Evolutionary conservation across 352 stramenopile genomes (phyloP).

Genomic region (Phytopythium montanum): DNA sequence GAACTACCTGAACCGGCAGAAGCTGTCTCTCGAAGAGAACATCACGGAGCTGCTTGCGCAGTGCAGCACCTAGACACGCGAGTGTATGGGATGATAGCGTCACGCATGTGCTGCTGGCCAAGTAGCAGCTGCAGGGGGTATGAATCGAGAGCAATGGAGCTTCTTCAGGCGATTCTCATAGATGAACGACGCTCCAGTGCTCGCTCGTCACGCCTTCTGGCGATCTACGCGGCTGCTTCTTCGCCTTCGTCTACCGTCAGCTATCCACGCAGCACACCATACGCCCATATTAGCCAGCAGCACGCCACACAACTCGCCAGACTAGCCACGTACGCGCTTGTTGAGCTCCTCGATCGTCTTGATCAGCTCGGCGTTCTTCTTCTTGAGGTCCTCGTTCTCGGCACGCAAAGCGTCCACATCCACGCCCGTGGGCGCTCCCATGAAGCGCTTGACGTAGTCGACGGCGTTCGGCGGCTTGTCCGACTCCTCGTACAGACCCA

Average conservation of each 20-base stretch:
- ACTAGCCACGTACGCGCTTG: constrained; percentile 54
- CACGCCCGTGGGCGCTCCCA: constrained; percentile 89
- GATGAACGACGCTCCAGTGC: not conserved
- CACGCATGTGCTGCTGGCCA: not conserved
- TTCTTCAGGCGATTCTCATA: not conserved
- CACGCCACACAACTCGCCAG: not conserved
- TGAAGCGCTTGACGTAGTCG: constrained; percentile 97
- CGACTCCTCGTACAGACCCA: constrained; percentile 95
- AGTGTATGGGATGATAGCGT: not conserved
- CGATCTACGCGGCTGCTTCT: not conserved
- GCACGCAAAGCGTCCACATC: constrained; percentile 85
- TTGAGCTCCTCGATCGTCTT: constrained; percentile 90
- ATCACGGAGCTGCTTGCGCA: constrained; percentile 82
- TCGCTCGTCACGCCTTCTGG: not conserved
- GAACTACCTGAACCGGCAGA: constrained; percentile 79
- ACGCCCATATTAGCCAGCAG: constrained; percentile 3
- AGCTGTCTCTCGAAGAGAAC: constrained; percentile 75
- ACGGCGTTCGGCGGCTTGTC: constrained; percentile 95
- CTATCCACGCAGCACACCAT: constrained; percentile 11
- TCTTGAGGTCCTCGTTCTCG: constrained; percentile 93
- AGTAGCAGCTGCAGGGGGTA: not conserved
- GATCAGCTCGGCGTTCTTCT: constrained; percentile 90
- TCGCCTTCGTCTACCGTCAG: constrained; percentile 37
- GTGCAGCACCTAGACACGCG: constrained; percentile 28
- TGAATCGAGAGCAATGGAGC: not conserved